phyloP scores from a whole-genome alignment of 2,329 filamentous ascomycete species.

The Mycosphaerella arachidis region DNA sequence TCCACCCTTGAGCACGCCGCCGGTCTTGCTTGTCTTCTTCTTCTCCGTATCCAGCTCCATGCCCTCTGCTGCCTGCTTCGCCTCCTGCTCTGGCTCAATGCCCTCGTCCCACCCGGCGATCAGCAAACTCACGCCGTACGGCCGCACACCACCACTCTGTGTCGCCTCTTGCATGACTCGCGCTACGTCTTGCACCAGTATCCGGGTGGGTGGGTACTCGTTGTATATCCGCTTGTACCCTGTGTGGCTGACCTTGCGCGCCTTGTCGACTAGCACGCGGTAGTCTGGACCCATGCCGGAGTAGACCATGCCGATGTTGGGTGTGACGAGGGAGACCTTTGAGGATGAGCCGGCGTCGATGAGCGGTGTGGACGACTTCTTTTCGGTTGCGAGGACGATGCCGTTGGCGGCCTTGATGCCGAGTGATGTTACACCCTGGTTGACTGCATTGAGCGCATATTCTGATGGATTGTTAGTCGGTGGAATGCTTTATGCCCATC shows the following conservation, averaged over 20 bases:
- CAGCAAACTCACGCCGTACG: conserved; percentile 92
- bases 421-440: conserved; percentile 96
- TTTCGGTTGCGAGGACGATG: conserved; percentile 97
- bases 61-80: conserved; percentile 56
- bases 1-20: conserved; percentile 89
- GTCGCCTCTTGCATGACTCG: conserved; percentile 98
- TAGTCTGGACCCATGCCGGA: conserved; percentile 99
- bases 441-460: conserved; percentile 98
- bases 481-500: not conserved
- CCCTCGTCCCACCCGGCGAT: conserved; percentile 98
- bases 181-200: conserved; percentile 97
- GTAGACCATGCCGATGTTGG: conserved; percentile 99
- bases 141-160: conserved; percentile 92
- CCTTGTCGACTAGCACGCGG: conserved; percentile 93
- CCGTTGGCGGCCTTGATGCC: conserved; percentile 99
- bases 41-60: conserved; percentile 53
- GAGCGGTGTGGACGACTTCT: conserved; percentile 97
- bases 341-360: conserved; percentile 92
- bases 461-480: conserved; percentile 52
- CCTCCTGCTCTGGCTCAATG: conserved; percentile 76
- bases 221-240: conserved; percentile 99
- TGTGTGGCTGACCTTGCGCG: conserved; percentile 96
- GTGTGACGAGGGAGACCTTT: conserved; percentile 96
- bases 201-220: conserved; percentile 98
- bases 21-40: conserved; percentile 78